Evolutionary conservation across 2,329 filamentous ascomycete species (phyloP).

Genomic region (Apiospora aurea): DNA sequence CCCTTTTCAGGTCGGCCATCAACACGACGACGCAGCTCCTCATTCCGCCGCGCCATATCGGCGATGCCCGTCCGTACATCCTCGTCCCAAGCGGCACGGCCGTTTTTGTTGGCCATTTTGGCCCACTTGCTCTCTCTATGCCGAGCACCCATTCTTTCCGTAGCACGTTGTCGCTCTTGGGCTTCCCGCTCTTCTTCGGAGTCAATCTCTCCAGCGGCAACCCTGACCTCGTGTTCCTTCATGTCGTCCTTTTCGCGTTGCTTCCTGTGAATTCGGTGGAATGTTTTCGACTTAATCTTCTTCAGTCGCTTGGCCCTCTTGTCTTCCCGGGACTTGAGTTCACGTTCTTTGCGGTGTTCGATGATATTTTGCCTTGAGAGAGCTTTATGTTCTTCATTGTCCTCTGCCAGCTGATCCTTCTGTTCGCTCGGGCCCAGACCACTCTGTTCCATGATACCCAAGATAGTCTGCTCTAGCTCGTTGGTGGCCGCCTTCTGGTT

Average conservation of each 20-base stretch:
- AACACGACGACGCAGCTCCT: conserved; percentile 81
- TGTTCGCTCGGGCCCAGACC: conserved; percentile 68
- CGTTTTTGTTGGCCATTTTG: conserved; percentile 80
- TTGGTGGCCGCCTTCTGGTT: conserved; percentile 72
- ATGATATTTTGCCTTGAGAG: conserved; percentile 76
- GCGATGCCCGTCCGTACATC: conserved; percentile 79
- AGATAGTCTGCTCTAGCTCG: conserved; percentile 85
- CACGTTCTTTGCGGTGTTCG: conserved; percentile 80
- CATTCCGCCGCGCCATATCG: conserved; percentile 82
- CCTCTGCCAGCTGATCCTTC: conserved; percentile 60
- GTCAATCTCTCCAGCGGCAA: conserved; percentile 65
- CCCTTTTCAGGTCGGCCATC: conserved; percentile 65
- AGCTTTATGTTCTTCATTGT: conserved; percentile 74
- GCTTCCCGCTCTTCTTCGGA: conserved; percentile 71
- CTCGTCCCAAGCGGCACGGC: conserved; percentile 87
- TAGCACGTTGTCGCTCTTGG: conserved; percentile 76
- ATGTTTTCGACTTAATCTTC: conserved; percentile 98
- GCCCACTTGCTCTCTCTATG: conserved; percentile 94
- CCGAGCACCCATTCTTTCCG: conserved; percentile 84
- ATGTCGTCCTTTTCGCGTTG: conserved; percentile 64
- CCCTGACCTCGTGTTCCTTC: conserved; percentile 58
- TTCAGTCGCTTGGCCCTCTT: conserved; percentile 91
- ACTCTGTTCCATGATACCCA: conserved; percentile 88
- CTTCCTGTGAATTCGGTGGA: conserved; percentile 89
- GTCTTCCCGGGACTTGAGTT: conserved; percentile 87